Conservation (phyloP, 2,329 filamentous ascomycete genomes). For the Neopestalotiopsis sp. region DNA sequence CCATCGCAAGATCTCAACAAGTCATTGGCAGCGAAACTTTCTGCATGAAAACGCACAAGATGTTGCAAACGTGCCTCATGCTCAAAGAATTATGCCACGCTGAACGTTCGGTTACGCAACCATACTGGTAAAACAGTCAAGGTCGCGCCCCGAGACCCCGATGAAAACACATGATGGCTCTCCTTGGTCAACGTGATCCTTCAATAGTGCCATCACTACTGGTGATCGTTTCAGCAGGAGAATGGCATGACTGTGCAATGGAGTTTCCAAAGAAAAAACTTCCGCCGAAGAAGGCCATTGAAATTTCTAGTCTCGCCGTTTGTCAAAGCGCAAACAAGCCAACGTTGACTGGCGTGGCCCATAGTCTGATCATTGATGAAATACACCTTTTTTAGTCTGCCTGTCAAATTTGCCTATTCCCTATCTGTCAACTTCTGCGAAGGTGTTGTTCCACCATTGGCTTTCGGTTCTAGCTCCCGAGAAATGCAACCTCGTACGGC, state of each 20-base stretch:
- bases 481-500: background rate
- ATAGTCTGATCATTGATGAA: background rate
- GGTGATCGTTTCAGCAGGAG: background rate
- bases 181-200: background rate
- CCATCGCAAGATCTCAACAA: no score
- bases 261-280: background rate
- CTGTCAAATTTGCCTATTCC: background rate
- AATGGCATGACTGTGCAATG: background rate
- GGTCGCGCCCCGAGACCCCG: background rate
- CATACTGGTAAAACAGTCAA: background rate
- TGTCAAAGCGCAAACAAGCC: constrained; percentile 1
- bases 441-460: background rate
- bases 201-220: background rate
- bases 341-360: background rate
- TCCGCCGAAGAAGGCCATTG: background rate
- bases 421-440: background rate
- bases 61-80: no score
- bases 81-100: no score
- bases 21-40: no score
- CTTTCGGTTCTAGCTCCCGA: background rate
- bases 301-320: background rate
- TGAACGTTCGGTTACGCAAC: no score
- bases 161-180: background rate
- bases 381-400: background rate
- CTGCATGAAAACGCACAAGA: no score